Conservation (phyloP, 2,329 filamentous ascomycete genomes). For the Colletotrichum noveboracense region DNA sequence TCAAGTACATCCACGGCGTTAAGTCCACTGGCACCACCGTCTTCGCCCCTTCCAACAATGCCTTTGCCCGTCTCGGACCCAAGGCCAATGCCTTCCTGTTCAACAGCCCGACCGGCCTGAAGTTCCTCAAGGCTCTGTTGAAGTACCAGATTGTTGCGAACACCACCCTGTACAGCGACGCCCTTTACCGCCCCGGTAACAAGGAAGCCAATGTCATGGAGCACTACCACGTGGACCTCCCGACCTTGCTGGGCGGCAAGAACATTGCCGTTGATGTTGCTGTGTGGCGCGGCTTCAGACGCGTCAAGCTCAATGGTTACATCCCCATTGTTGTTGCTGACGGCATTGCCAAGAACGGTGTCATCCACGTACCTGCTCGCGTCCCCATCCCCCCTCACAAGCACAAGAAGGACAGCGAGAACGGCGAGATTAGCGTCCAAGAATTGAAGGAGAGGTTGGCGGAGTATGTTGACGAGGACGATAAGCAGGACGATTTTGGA, state of each 20-base stretch:
- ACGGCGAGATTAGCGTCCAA: slow-evolving; percentile 60
- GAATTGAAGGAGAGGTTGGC: slow-evolving; percentile 63
- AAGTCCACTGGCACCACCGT: slow-evolving; percentile 71
- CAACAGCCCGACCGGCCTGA: slow-evolving; percentile 68
- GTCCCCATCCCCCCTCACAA: slow-evolving; percentile 79
- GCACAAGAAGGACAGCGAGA: slow-evolving; percentile 37
- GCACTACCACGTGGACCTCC: slow-evolving; percentile 72
- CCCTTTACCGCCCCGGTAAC: slow-evolving; percentile 64
- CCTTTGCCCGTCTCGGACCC: slow-evolving; percentile 78
- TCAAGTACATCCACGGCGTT: slow-evolving; percentile 61
- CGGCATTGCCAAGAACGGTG: slow-evolving; percentile 77
- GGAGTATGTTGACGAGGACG: slow-evolving; percentile 44
- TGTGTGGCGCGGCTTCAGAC: slow-evolving; percentile 70
- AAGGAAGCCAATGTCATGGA: slow-evolving; percentile 40
- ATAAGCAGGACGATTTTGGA: neutral
- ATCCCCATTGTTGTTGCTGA: slow-evolving; percentile 71
- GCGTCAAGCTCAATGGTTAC: slow-evolving; percentile 78
- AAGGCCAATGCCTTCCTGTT: slow-evolving; percentile 85
- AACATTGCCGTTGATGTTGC: slow-evolving; percentile 74
- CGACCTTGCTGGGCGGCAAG: slow-evolving; percentile 72
- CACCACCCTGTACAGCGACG: slow-evolving; percentile 83
- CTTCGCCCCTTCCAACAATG: slow-evolving; percentile 81
- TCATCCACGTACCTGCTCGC: slow-evolving; percentile 76
- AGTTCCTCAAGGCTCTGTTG: slow-evolving; percentile 79
- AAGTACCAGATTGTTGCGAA: slow-evolving; percentile 80